Evolutionary conservation across 768 basidiomycete species (phyloP).

Genomic region (Fomitopsis pulvina): DNA sequence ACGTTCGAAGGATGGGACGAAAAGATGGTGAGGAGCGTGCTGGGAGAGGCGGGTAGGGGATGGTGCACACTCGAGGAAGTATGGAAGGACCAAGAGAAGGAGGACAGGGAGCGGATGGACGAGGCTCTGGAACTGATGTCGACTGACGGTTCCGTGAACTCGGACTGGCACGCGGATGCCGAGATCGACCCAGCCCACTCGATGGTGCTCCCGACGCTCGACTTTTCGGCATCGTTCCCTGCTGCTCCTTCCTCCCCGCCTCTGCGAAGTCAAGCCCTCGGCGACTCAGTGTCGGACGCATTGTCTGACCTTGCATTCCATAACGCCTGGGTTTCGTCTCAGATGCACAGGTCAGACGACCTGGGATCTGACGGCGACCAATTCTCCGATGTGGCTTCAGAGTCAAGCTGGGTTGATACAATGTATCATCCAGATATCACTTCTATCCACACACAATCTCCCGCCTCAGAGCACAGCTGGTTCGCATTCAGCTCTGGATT

Average conservation of each 20-base stretch:
- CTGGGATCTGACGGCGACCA: constrained; percentile 3
- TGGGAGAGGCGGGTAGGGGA: constrained; percentile 65
- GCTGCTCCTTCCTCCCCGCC: constrained; percentile 9
- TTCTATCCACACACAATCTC: constrained; percentile 6
- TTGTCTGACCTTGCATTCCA: constrained; percentile 19
- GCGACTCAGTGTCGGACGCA: constrained; percentile 5
- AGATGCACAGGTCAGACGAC: constrained; percentile 1
- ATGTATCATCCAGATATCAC: constrained; percentile 21
- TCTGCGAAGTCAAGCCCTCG: constrained; percentile 4
- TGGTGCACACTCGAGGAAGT: constrained; percentile 74
- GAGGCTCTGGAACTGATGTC: constrained; percentile 25
- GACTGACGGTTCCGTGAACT: constrained; percentile 9
- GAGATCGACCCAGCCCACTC: constrained; percentile 54
- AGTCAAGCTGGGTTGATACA: constrained; percentile 20
- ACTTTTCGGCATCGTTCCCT: constrained; percentile 52
- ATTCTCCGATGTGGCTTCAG: constrained; percentile 11
- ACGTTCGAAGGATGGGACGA: constrained; percentile 72
- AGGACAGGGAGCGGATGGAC: constrained; percentile 20
- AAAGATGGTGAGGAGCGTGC: constrained; percentile 53
- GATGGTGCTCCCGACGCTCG: constrained; percentile 71
- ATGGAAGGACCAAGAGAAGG: constrained; percentile 13
- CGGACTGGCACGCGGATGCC: constrained; percentile 6
- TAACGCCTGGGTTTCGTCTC: constrained; percentile 17
- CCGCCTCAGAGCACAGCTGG: constrained; percentile 13
- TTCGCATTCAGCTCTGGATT: constrained; percentile 38